phyloP scores from a whole-genome alignment of 306 rosid species.

The Quillaja saponaria region DNA sequence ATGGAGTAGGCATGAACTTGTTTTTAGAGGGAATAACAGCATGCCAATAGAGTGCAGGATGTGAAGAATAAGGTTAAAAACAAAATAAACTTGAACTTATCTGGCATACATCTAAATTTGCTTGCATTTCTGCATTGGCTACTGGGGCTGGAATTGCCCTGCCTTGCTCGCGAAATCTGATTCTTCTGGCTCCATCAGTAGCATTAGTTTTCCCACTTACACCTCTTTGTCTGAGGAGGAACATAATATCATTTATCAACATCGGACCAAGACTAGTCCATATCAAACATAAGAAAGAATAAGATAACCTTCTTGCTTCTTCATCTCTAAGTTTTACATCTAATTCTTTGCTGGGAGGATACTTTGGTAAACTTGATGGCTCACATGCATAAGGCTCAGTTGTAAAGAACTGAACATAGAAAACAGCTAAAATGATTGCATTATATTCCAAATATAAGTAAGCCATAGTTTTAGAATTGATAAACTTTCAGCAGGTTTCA shows the following conservation, averaged over 20 bases:
- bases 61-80: too few species aligned
- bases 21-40: too few species aligned
- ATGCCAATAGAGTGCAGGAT: too few species aligned
- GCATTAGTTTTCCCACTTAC: slow-evolving; percentile 64
- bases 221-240: slow-evolving; percentile 71
- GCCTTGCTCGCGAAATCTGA: slow-evolving; percentile 72
- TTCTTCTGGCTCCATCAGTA: slow-evolving; percentile 66
- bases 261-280: slow-evolving; percentile 25
- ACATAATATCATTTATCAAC: slow-evolving; percentile 30
- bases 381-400: slow-evolving; percentile 88
- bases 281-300: slow-evolving; percentile 26
- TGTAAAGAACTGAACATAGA: slow-evolving; percentile 68
- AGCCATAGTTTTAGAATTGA: neutral
- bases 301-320: slow-evolving; percentile 83
- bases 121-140: slow-evolving; percentile 93
- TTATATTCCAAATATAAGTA: slow-evolving; percentile 29
- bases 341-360: slow-evolving; percentile 96
- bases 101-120: slow-evolving; percentile 82
- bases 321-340: slow-evolving; percentile 93
- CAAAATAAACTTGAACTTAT: neutral
- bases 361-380: slow-evolving; percentile 88
- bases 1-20: too few species aligned
- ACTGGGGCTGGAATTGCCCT: slow-evolving; percentile 93
- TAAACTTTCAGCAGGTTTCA: too few species aligned
- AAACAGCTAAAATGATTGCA: slow-evolving; percentile 24